Evolutionary conservation across 2,329 filamentous ascomycete species (phyloP), one percentile per base, ranked within the genome.

Genomic region (Aotearoamyces nothofagi): DNA sequence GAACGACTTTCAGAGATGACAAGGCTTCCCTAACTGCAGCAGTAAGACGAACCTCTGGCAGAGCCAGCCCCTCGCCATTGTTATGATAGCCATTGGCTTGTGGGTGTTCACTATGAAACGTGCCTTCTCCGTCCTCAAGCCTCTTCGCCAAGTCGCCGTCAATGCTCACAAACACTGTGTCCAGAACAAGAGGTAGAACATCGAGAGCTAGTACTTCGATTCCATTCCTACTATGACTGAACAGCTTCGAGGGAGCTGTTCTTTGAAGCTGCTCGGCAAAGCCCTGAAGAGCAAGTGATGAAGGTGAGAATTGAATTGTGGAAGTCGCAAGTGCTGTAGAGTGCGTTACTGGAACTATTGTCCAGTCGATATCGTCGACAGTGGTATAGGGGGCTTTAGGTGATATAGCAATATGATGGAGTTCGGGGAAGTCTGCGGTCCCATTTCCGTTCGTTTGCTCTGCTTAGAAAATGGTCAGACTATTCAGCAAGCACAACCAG

Each of bases 131-230:
- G 48, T 84, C 75, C 45, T 93, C 81, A 24, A 92, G 58, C 44
- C 80, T 75, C 39, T 74, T 73, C 22, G 90, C 68, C 5, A 87
- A 65, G 32, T 90, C 77, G 27, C 73, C 78, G 47, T 94, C 84
- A 5, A 94, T 62, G 27, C 70, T 83, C 33, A 96, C 81, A 48
- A 83, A 93, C 10, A 96, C 68, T 0, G 80, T 82, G 35, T 94
- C 82, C 15, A 96, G 58, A 2, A 75, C 66, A 15, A 96, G 55
- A 2, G 87, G 80, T 6, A 76, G 66, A 5, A 90, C 80, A 47
- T 92, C 79, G 33, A 92, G 60, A 15, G 92, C 66, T 33, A 82
- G 63, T 37, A 96, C 78, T 52, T 94, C 86, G 39, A 94, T 78
- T 6, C 79, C 73, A 38, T 73, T 70, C 41, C 82, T 75, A 41